Evolutionary conservation across 352 stramenopile species (phyloP).

Genomic region (Pythium oligandrum): DNA sequence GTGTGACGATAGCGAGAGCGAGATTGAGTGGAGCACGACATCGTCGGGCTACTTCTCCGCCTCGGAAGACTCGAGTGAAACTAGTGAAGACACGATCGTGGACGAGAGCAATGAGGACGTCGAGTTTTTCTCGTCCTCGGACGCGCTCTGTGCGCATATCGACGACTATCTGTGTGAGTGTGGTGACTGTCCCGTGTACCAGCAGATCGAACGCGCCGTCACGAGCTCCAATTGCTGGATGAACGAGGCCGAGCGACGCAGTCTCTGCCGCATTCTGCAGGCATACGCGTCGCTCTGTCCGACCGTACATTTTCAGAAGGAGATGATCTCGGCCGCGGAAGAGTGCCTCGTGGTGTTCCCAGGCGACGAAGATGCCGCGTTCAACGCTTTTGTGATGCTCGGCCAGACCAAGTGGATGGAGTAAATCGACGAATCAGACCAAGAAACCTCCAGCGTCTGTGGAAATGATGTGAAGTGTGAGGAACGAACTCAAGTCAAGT

Average conservation of each 20-base stretch:
- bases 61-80: slow-evolving; percentile 8
- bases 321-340: slow-evolving; percentile 27
- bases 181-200: slow-evolving; percentile 18
- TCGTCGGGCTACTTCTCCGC: slow-evolving; percentile 24
- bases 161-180: slow-evolving; percentile 21
- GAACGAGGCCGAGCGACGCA: slow-evolving; percentile 26
- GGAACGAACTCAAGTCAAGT: neutral
- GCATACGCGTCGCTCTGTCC: slow-evolving; percentile 23
- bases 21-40: slow-evolving; percentile 19
- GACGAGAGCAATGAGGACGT: slow-evolving; percentile 1
- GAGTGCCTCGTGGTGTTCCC: slow-evolving; percentile 30
- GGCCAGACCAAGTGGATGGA: slow-evolving; percentile 15
- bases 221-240: slow-evolving; percentile 32
- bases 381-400: slow-evolving; percentile 25
- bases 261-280: slow-evolving; percentile 23
- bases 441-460: neutral
- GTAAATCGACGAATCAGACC: neutral
- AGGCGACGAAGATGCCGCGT: slow-evolving; percentile 25
- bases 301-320: slow-evolving; percentile 16
- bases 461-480: neutral
- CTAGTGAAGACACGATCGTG: neutral
- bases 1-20: slow-evolving; percentile 11
- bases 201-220: slow-evolving; percentile 22
- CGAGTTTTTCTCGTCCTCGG: slow-evolving; percentile 10
- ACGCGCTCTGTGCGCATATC: slow-evolving; percentile 7